These are phyloP conservation scores for Lachancea meyersii DNA, from an alignment of 805 yeast genomes.

Conservation along the genomic window DNA sequence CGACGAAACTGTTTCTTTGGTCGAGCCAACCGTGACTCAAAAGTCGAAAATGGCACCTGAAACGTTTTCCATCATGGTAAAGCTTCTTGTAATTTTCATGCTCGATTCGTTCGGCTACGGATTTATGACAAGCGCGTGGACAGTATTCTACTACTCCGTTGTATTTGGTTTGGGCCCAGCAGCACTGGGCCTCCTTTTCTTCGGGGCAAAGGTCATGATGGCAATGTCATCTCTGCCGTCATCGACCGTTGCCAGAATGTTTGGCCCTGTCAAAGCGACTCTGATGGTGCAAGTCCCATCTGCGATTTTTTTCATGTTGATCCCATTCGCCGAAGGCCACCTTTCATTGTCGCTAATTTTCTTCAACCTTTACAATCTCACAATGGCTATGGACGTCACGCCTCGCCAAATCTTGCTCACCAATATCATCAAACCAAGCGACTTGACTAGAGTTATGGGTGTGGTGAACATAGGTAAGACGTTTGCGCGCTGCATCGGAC, in stretches of 20 bases:
- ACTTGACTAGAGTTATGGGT: conserved; percentile 75
- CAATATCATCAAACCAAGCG: conserved; percentile 53
- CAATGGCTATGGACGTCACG: conserved; percentile 83
- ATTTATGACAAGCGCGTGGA: conserved; percentile 85
- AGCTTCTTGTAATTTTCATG: conserved; percentile 59
- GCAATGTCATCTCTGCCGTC: conserved; percentile 73
- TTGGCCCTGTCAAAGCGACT: conserved; percentile 79
- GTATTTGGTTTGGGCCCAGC: conserved; percentile 50
- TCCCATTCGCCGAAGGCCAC: conserved; percentile 41
- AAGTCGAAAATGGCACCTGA: conserved; percentile 32
- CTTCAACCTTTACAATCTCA: conserved; percentile 50
- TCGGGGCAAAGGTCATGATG: conserved; percentile 54
- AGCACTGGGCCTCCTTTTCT: conserved; percentile 61
- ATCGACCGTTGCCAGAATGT: conserved; percentile 52
- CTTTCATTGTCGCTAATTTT: conserved; percentile 43
- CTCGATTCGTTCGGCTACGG: conserved; percentile 85
- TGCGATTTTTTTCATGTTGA: conserved; percentile 50
- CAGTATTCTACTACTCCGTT: conserved; percentile 69
- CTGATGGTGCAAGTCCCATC: conserved; percentile 73
- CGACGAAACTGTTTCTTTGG: conserved; percentile 25
- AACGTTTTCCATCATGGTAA: conserved; percentile 40
- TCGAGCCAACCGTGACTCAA: conserved; percentile 12
- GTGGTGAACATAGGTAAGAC: conserved; percentile 83
- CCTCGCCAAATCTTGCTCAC: conserved; percentile 81
- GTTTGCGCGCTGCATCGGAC: conserved; percentile 77